Evolutionary conservation across 108 stramenopile species (phyloP), one percentile per base, ranked within the genome.

Genomic region (Nitzschia sp.): DNA sequence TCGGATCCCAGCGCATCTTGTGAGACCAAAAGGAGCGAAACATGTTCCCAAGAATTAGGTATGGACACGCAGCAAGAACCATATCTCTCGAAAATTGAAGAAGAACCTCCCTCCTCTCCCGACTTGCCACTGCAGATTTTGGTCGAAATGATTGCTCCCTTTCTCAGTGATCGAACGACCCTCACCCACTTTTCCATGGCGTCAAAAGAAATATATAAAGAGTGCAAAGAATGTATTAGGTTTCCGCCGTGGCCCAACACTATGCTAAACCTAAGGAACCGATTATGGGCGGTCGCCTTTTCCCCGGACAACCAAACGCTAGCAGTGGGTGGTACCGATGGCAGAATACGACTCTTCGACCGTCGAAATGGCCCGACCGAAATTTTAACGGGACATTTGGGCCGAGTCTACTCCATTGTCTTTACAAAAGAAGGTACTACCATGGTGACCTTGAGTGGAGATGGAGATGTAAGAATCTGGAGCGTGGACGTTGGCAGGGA

Each of bases 221-320:
- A 30, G 4, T 65, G 64, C 48, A n/a, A n/a, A 31, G 29, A 65
- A 4, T 1, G n/a, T 5, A 19, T 50, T 13, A 38, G 11, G 1
- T 34, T 52, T 29, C 64, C 64, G 28, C 64, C 64, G 1, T 65
- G 64, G 64, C 64, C 64, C 46, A 53, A n/a, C 34, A 30, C 29
- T 16, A 26, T 48, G 27, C 15, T 61, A 1, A 41, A 38, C 29
- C 26, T 65, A 31, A 19, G 47, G 28, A 31, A 15, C 17, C 46
- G 64, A n/a, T 33, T 53, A 21, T 65, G 64, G 64, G n/a, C 33
- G 1, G 29, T 65, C 11, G 64, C 64, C 47, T 65, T 65, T 34
- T 35, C 33, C 33, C 64, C 64, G 1, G 47, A 65, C 33, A 31
- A 50, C 2, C 16, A n/a, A 13, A 48, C 33, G 5, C 30, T 65